These are phyloP conservation scores for Kwoniella bestiolae DNA, from an alignment of 768 basidiomycete species.

Conservation along the genomic window DNA sequence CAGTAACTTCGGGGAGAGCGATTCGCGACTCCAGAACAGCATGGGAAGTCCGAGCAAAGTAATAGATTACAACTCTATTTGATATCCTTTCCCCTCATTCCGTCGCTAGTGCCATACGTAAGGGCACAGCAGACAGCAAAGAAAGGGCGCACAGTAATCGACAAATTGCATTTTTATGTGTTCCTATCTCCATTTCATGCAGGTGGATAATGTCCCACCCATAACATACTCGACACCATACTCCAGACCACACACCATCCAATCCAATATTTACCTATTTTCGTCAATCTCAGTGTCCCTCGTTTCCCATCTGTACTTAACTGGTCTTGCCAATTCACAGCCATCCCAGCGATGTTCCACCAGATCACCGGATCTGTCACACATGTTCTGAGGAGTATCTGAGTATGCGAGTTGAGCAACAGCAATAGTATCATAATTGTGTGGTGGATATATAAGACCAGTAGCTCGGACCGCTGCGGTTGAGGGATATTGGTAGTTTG, in stretches of 20 bases:
- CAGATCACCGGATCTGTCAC: conserved; percentile 77
- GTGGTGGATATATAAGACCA: conserved; percentile 78
- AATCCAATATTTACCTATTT: conserved; percentile 69
- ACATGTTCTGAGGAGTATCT: conserved; percentile 79
- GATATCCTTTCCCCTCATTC: background rate
- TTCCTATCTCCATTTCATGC: conserved; percentile 61
- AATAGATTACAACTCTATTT: background rate
- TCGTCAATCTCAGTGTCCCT: conserved; percentile 19
- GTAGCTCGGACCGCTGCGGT: conserved; percentile 58
- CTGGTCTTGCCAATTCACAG: conserved; percentile 54
- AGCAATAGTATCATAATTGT: conserved; percentile 67
- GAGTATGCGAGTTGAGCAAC: conserved; percentile 79
- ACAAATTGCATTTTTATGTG: background rate
- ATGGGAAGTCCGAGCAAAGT: background rate
- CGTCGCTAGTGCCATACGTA: too few relatives aligned
- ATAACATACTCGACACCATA: conserved; percentile 69
- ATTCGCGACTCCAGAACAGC: background rate
- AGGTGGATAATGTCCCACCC: conserved; percentile 88
- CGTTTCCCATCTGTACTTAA: background rate
- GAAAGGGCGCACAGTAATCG: background rate
- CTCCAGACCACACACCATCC: conserved; percentile 82
- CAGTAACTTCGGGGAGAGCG: too few relatives aligned
- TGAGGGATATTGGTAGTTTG: too few relatives aligned
- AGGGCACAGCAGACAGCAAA: background rate
- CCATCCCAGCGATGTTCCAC: conserved; percentile 80